A percentile compares a stretch with the other conserved stretches of the same genome.
These are phyloP conservation scores for Actinomucor elegans DNA, from an alignment of 371 early-diverging fungal genomes.

Conservation along the genomic window DNA sequence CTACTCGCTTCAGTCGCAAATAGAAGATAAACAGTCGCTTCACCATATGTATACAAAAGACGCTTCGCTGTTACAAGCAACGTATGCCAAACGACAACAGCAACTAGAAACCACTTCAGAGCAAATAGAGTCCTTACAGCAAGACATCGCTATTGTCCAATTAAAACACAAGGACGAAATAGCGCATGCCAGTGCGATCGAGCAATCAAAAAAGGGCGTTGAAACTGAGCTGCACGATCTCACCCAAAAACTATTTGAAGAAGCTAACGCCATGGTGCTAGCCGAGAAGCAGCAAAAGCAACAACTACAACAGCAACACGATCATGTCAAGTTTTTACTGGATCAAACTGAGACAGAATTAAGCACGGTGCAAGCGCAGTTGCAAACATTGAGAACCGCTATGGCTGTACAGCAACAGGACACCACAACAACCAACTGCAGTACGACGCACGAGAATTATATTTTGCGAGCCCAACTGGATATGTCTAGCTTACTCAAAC, in stretches of 20 bases:
- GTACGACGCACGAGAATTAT: slow-evolving; percentile 21
- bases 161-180: slow-evolving; percentile 76
- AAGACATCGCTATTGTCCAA: slow-evolving; percentile 76
- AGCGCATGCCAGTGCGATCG: slow-evolving; percentile 65
- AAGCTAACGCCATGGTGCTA: slow-evolving; percentile 85
- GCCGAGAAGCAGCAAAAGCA: slow-evolving; percentile 64
- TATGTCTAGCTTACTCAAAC: slow-evolving; percentile 2
- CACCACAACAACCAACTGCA: not conserved
- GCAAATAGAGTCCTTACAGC: slow-evolving; percentile 73
- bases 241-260: slow-evolving; percentile 78
- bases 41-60: not conserved
- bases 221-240: slow-evolving; percentile 78
- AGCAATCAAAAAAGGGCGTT: slow-evolving; percentile 61
- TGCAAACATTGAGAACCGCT: slow-evolving; percentile 21
- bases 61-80: not conserved
- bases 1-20: not conserved
- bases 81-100: not conserved
- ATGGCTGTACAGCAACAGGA: slow-evolving; percentile 10
- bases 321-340: slow-evolving; percentile 56
- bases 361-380: slow-evolving; percentile 10
- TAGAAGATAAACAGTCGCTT: not conserved
- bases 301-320: slow-evolving; percentile 54
- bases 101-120: not conserved
- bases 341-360: slow-evolving; percentile 34
- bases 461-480: slow-evolving; percentile 17